phyloP scores from a whole-genome alignment of 306 rosid species.

The Trichosanthes truncata region DNA sequence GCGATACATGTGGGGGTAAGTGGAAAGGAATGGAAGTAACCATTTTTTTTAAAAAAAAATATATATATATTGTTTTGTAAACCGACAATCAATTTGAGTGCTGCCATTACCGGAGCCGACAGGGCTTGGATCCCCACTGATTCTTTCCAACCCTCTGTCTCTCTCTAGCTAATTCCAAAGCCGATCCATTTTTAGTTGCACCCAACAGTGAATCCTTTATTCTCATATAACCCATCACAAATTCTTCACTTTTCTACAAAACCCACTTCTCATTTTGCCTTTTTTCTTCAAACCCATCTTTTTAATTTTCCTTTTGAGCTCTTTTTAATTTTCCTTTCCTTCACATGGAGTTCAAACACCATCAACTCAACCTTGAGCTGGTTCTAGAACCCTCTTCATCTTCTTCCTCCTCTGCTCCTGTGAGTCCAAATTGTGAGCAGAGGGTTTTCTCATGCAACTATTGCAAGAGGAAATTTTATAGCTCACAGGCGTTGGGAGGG shows the following conservation, averaged over 20 bases:
- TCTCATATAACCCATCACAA: constrained; percentile 24
- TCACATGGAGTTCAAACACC: constrained; percentile 49
- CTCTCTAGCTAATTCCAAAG: constrained; percentile 14
- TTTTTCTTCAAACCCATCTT: background rate
- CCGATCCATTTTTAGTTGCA: constrained; percentile 27
- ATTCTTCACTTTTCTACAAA: background rate
- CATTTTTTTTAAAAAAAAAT: background rate
- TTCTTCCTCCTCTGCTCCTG: constrained; percentile 27
- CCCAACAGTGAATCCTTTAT: constrained; percentile 31
- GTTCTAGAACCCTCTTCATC: constrained; percentile 49
- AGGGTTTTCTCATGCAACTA: constrained; percentile 76
- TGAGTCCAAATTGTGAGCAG: constrained; percentile 24
- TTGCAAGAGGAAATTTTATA: constrained; percentile 74
- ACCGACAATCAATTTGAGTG: constrained; percentile 64
- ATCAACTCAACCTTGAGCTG: constrained; percentile 45
- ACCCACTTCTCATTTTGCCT: background rate
- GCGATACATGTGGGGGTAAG: constrained; percentile 16
- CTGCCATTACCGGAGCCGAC: constrained; percentile 84
- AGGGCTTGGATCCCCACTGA: constrained; percentile 63
- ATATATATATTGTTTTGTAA: constrained; percentile 12
- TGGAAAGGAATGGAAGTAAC: constrained; percentile 10
- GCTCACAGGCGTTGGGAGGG: constrained; percentile 87
- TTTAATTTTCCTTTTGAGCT: background rate
- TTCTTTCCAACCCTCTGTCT: constrained; percentile 49
- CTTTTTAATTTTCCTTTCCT: too few species aligned